A percentile compares a stretch with the other conserved stretches of the same genome.
Evolutionary conservation across 1,284 basidiomycete species (phyloP).

Genomic region (Ustilago sp.): DNA sequence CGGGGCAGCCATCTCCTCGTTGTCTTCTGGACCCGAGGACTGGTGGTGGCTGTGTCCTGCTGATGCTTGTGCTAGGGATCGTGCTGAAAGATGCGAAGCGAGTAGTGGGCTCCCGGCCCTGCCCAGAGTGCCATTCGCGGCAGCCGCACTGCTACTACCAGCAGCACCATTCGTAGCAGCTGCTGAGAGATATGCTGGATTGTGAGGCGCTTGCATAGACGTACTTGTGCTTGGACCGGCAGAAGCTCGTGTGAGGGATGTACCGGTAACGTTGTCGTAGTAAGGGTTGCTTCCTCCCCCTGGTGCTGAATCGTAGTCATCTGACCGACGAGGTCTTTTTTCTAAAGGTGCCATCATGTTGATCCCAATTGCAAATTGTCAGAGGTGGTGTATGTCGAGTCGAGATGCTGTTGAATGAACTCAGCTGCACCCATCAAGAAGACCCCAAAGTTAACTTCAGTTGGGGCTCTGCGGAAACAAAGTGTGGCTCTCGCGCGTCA

Average conservation of each 20-base stretch:
- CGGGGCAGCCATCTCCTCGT: constrained; percentile 32
- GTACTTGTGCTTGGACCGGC: constrained; percentile 2
- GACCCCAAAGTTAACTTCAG: neutral
- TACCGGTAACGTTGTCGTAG: constrained; percentile 37
- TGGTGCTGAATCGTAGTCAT: constrained; percentile 15
- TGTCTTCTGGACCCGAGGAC: constrained; percentile 17
- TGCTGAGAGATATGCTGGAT: constrained; percentile 13
- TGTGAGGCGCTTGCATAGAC: constrained; percentile 4
- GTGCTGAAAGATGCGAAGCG: neutral
- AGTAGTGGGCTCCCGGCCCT: constrained; percentile 20
- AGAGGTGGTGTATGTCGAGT: neutral
- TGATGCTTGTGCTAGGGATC: constrained; percentile 13
- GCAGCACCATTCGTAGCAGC: constrained; percentile 10
- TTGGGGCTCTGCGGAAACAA: neutral
- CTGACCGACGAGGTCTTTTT: constrained; percentile 32
- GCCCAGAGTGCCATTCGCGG: constrained; percentile 1
- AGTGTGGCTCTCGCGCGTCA: constrained; percentile 8
- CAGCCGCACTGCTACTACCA: constrained; percentile 3
- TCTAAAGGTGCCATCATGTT: constrained; percentile 18
- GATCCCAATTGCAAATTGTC: neutral
- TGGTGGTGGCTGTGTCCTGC: neutral
- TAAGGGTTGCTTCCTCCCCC: neutral
- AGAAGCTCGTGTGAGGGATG: constrained; percentile 23
- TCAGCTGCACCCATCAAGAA: neutral
- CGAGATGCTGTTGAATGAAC: neutral